phyloP scores from a whole-genome alignment of 805 yeast genomes.

The Cyberlindnera mrakii region DNA sequence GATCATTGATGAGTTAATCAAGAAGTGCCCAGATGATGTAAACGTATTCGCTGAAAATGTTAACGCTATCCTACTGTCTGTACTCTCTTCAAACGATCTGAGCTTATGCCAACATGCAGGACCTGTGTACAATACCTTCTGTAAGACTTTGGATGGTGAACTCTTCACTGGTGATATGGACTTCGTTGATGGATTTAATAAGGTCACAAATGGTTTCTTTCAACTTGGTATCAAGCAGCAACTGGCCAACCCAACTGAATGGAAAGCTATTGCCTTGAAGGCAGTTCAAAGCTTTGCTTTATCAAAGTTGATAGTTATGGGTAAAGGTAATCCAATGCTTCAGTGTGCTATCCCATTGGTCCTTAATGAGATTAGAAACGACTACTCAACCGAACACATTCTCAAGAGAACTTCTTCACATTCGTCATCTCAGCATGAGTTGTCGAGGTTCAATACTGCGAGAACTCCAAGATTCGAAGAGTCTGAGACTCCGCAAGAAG shows the following conservation, averaged over 20 bases:
- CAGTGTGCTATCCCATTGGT: conserved; percentile 15
- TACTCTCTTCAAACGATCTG: conserved; percentile 53
- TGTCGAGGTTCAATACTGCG: conserved; percentile 17
- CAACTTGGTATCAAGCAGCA: conserved; percentile 8
- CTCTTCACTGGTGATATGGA: conserved; percentile 59
- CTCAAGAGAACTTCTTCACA: conserved; percentile 15
- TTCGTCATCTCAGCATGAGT: conserved; percentile 20
- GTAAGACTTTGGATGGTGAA: conserved; percentile 50
- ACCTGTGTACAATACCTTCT: conserved; percentile 41
- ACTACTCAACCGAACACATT: conserved; percentile 21
- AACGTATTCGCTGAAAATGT: conserved; percentile 74
- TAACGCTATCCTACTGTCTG: conserved; percentile 48
- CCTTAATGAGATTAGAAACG: conserved; percentile 11
- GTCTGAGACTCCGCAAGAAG: conserved; percentile 10
- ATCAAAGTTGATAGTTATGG: conserved; percentile 22
- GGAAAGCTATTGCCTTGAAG: conserved; percentile 35
- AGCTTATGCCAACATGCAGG: conserved; percentile 50
- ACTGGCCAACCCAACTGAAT: conserved; percentile 29
- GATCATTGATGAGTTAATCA: conserved; percentile 63
- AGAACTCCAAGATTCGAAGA: conserved; percentile 7
- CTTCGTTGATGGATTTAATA: conserved; percentile 43
- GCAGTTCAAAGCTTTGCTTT: conserved; percentile 34
- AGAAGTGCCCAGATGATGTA: conserved; percentile 74
- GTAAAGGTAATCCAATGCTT: conserved; percentile 13
- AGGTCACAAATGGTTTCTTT: conserved; percentile 27